Conservation (phyloP, 164 flowering plant species). For the Vitis cinerea region DNA sequence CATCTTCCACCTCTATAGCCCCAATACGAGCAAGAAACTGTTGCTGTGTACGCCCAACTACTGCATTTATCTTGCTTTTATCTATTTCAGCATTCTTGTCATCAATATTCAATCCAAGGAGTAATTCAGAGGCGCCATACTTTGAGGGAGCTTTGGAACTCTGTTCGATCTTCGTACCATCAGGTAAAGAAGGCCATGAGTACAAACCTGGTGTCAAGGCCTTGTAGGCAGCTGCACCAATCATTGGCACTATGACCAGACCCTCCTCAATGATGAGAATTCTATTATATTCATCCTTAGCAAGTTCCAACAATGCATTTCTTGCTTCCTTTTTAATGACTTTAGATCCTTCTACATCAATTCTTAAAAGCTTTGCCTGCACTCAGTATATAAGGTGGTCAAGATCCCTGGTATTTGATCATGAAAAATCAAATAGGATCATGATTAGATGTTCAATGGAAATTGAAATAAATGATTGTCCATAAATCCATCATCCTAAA, state of each 20-base stretch:
- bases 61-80: constrained; percentile 68
- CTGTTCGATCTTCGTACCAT: constrained; percentile 68
- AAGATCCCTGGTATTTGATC: constrained; percentile 10
- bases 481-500: too few relatives aligned
- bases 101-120: constrained; percentile 64
- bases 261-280: constrained; percentile 87
- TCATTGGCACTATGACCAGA: constrained; percentile 66
- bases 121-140: constrained; percentile 81
- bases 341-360: constrained; percentile 45
- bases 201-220: constrained; percentile 56
- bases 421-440: constrained; percentile 5
- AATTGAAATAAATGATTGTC: background rate
- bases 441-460: background rate
- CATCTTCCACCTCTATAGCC: constrained; percentile 73
- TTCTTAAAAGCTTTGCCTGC: constrained; percentile 66
- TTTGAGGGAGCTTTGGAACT: constrained; percentile 51
- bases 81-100: constrained; percentile 46
- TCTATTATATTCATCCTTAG: constrained; percentile 67
- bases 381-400: constrained; percentile 12
- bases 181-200: constrained; percentile 89
- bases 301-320: constrained; percentile 68
- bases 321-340: constrained; percentile 63
- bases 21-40: constrained; percentile 88
- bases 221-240: constrained; percentile 74
- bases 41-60: constrained; percentile 67